phyloP scores from a whole-genome alignment of 1,139 yeast genomes.

The Blastobotrys proliferans region DNA sequence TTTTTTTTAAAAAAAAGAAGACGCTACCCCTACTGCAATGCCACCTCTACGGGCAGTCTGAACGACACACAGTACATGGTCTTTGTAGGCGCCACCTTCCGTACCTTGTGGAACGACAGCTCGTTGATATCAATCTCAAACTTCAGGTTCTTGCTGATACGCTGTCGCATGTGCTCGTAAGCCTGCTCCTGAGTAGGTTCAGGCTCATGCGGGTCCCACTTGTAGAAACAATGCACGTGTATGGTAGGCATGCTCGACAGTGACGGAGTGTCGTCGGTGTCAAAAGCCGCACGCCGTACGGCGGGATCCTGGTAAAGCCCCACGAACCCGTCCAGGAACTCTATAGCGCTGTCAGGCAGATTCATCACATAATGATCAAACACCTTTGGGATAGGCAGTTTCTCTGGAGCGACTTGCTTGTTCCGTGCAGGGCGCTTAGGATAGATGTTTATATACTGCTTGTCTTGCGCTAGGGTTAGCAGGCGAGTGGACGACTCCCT shows the following conservation, averaged over 20 bases:
- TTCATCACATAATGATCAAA: conserved; percentile 87
- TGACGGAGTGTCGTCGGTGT: conserved; percentile 19
- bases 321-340: conserved; percentile 71
- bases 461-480: conserved; percentile 30
- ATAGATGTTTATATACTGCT: conserved; percentile 22
- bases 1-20: too few relatives aligned
- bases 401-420: conserved; percentile 21
- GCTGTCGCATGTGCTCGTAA: conserved; percentile 55
- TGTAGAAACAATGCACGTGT: conserved; percentile 91
- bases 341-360: conserved; percentile 86
- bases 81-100: conserved; percentile 94
- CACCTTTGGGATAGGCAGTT: conserved; percentile 49
- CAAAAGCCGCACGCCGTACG: conserved; percentile 36
- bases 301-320: conserved; percentile 54
- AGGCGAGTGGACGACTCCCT: conserved; percentile 53
- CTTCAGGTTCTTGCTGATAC: conserved; percentile 53
- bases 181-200: conserved; percentile 66
- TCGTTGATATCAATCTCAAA: conserved; percentile 43
- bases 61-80: conserved; percentile 92
- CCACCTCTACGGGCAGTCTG: conserved; percentile 71
- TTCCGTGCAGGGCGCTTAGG: conserved; percentile 25
- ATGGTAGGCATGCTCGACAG: conserved; percentile 77
- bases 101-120: conserved; percentile 70
- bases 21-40: too few relatives aligned
- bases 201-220: conserved; percentile 66